These are phyloP conservation scores for Phaffomyces opuntiae DNA, from an alignment of 805 yeast species.

Conservation along the genomic window DNA sequence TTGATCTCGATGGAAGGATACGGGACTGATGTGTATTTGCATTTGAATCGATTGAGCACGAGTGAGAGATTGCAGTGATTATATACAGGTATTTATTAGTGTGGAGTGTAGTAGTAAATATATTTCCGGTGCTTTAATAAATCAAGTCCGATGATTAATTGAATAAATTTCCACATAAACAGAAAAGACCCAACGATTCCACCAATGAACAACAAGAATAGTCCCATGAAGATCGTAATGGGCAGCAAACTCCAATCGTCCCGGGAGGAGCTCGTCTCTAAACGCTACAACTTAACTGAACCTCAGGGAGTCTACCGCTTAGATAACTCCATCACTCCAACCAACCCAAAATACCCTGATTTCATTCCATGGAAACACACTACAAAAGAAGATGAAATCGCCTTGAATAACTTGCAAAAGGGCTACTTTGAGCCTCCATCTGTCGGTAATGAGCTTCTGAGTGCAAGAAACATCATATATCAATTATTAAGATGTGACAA, in stretches of 20 bases:
- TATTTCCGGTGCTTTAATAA: no score
- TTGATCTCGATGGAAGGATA: slow-evolving; percentile 90
- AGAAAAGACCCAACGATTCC: neutral
- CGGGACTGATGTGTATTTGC: slow-evolving; percentile 88
- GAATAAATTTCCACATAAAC: no score
- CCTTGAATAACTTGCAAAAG: slow-evolving; percentile 53
- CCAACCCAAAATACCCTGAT: slow-evolving; percentile 49
- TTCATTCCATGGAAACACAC: slow-evolving; percentile 65
- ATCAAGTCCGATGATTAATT: no score
- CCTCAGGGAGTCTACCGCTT: slow-evolving; percentile 30
- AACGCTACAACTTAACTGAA: slow-evolving; percentile 26
- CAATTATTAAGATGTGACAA: slow-evolving; percentile 21
- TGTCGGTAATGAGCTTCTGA: slow-evolving; percentile 60
- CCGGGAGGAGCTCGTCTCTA: slow-evolving; percentile 22
- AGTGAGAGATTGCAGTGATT: slow-evolving; percentile 26
- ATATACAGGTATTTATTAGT: neutral
- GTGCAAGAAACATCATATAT: slow-evolving; percentile 54
- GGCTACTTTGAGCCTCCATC: slow-evolving; percentile 63
- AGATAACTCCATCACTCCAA: slow-evolving; percentile 14
- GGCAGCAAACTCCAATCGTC: slow-evolving; percentile 6
- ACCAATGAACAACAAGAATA: neutral
- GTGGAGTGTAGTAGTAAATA: no score
- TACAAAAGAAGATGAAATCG: slow-evolving; percentile 43
- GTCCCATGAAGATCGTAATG: neutral
- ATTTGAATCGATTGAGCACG: slow-evolving; percentile 70